These are phyloP conservation scores for Pelagophyceae sp. DNA, from an alignment of 352 stramenopile genomes.

Conservation along the genomic window DNA sequence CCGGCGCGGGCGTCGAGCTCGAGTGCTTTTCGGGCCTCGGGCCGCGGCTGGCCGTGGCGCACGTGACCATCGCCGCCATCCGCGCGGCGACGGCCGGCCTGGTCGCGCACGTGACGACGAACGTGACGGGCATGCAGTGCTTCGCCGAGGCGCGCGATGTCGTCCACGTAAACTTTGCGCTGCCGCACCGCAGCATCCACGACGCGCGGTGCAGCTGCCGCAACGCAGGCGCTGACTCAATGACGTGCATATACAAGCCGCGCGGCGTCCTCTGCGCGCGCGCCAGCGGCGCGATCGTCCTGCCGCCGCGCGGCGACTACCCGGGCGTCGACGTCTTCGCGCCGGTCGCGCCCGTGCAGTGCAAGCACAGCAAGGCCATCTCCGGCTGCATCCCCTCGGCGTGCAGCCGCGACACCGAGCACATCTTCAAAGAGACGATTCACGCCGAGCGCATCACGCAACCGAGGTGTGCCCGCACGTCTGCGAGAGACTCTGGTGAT, in stretches of 20 bases:
- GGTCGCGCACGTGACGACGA: neutral
- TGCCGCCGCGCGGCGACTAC: neutral
- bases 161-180: neutral
- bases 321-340: neutral
- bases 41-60: neutral
- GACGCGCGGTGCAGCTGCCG: neutral
- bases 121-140: neutral
- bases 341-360: neutral
- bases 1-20: neutral
- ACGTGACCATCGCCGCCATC: neutral
- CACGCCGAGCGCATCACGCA: neutral
- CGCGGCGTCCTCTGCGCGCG: too few relatives aligned
- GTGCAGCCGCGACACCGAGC: neutral
- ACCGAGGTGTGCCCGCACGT: too few relatives aligned
- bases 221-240: neutral
- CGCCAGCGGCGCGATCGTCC: too few relatives aligned
- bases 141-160: neutral
- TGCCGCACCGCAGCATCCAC: neutral
- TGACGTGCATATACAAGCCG: neutral
- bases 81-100: neutral
- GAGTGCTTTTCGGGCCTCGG: neutral
- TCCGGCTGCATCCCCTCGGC: neutral
- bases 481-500: too few relatives aligned
- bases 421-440: neutral
- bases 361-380: neutral